Conservation (phyloP, 2,329 filamentous ascomycete genomes). For the Talaromyces albobiverticillius region DNA sequence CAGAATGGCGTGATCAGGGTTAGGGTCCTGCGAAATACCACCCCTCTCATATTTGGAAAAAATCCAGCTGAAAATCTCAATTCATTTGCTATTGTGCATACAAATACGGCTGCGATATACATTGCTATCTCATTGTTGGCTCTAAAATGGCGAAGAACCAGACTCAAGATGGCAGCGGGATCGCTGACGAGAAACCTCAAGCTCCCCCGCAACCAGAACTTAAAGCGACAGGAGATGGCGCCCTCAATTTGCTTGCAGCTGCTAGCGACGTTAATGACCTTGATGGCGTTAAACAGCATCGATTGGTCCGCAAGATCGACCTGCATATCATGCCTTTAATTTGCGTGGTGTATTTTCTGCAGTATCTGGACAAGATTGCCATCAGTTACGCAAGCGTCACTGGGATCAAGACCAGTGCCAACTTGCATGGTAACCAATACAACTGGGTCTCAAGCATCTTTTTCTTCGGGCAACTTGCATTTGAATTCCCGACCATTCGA, state of each 20-base stretch:
- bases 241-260: not conserved
- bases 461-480: slow-evolving; percentile 27
- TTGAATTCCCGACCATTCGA: slow-evolving; percentile 39
- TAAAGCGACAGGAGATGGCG: not conserved
- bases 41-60: too few relatives aligned
- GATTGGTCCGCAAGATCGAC: slow-evolving; percentile 24
- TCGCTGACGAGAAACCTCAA: not conserved
- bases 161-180: not conserved
- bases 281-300: not conserved
- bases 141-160: not conserved
- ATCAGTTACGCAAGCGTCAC: slow-evolving; percentile 28
- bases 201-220: not conserved
- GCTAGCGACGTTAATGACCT: not conserved
- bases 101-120: too few relatives aligned
- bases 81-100: too few relatives aligned
- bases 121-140: too few relatives aligned
- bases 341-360: slow-evolving; percentile 30
- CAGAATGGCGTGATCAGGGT: too few relatives aligned
- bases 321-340: slow-evolving; percentile 29
- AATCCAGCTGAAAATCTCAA: too few relatives aligned
- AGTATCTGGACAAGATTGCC: slow-evolving; percentile 28
- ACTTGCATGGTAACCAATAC: slow-evolving; percentile 42
- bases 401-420: slow-evolving; percentile 26
- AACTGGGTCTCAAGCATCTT: slow-evolving; percentile 41
- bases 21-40: too few relatives aligned